These are phyloP conservation scores for Calonectria montana DNA, from an alignment of 2,329 filamentous ascomycete species.

Conservation along the genomic window DNA sequence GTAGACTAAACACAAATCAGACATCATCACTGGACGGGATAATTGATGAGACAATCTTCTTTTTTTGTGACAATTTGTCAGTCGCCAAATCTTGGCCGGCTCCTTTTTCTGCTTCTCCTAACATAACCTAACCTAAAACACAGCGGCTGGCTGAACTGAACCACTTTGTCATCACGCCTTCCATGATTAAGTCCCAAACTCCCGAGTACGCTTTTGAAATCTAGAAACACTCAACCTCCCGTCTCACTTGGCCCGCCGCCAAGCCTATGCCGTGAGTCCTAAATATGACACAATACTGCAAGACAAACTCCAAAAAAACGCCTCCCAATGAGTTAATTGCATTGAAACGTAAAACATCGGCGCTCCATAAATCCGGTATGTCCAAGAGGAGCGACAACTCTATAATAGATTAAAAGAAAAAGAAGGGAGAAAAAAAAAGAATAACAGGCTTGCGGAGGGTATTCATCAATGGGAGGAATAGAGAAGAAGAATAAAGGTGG, in stretches of 20 bases:
- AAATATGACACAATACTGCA: conserved; percentile 2
- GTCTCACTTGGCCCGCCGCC: not conserved
- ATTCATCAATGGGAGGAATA: conserved; percentile 29
- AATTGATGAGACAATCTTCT: not conserved
- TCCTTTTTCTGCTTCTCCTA: not conserved
- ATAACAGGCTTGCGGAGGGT: conserved; percentile 26
- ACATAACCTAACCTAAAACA: not conserved
- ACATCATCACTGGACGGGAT: not conserved
- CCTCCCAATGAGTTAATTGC: conserved; percentile 31
- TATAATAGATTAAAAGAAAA: conserved; percentile 31
- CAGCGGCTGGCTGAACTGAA: not conserved
- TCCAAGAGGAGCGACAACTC: conserved; percentile 11
- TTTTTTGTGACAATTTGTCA: not conserved
- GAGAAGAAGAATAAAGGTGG: conserved; percentile 25
- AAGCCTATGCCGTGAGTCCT: not conserved
- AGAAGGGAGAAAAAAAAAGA: conserved; percentile 30
- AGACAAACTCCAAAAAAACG: conserved; percentile 35
- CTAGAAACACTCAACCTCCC: conserved; percentile 8
- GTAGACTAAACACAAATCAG: not conserved
- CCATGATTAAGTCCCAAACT: not conserved
- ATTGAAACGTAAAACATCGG: conserved; percentile 25
- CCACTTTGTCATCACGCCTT: not conserved
- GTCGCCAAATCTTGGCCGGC: not conserved
- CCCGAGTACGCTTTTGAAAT: conserved; percentile 6
- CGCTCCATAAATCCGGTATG: conserved; percentile 11